phyloP scores from a whole-genome alignment of 345 rosid species.

The Ailanthus altissimus region DNA sequence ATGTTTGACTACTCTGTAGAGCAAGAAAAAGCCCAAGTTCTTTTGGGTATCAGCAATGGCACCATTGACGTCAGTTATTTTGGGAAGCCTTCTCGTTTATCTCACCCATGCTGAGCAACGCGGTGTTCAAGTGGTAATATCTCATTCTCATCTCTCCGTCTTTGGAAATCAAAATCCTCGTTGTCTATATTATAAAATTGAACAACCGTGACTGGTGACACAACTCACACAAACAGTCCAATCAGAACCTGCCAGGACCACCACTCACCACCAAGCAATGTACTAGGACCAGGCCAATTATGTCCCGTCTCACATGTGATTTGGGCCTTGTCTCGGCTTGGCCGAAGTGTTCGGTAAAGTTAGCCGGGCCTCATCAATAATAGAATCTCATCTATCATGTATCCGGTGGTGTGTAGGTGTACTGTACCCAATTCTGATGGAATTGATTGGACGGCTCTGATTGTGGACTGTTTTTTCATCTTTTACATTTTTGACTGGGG shows the following conservation, averaged over 20 bases:
- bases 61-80: slow-evolving; percentile 72
- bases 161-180: background rate
- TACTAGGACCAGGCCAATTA: background rate
- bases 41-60: slow-evolving; percentile 96
- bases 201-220: slow-evolving; percentile 9
- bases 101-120: slow-evolving; percentile 73
- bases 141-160: background rate
- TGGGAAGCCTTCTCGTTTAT: slow-evolving; percentile 79
- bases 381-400: background rate
- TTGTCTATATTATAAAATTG: background rate
- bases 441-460: too few species aligned
- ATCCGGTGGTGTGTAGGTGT: too few species aligned
- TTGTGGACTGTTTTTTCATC: background rate
- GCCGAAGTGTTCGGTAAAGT: background rate
- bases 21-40: slow-evolving; percentile 73
- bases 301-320: background rate
- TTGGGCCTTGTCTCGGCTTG: background rate
- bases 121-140: slow-evolving; percentile 70
- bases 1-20: slow-evolving; percentile 33
- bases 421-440: background rate
- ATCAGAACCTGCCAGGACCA: slow-evolving; percentile 3
- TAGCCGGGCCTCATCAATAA: slow-evolving; percentile 6
- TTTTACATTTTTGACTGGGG: background rate
- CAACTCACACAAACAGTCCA: background rate
- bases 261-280: background rate